Evolutionary conservation across 768 basidiomycete species (phyloP).

Genomic region (Pisolithus albus): DNA sequence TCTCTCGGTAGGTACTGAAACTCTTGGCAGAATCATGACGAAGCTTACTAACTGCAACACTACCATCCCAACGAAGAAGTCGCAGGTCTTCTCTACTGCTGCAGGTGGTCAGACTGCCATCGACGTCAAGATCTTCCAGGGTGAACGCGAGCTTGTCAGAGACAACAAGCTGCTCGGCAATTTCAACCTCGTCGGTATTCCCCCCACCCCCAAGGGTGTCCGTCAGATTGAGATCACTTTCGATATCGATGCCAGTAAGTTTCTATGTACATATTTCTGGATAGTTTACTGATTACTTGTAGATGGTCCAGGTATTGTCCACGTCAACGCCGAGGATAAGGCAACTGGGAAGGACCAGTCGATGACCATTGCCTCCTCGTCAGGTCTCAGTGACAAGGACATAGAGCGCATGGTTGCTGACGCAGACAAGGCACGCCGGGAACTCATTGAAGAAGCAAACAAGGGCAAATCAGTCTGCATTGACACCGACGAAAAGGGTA

Average conservation of each 20-base stretch:
- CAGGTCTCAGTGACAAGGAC: conserved; percentile 84
- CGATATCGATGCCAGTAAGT: conserved; percentile 82
- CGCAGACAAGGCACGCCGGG: conserved; percentile 57
- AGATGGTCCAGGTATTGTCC: conserved; percentile 97
- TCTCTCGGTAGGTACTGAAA: conserved; percentile 92
- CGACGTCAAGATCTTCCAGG: conserved; percentile 72
- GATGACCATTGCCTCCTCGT: conserved; percentile 97
- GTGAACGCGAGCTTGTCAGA: conserved; percentile 94
- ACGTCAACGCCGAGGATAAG: conserved; percentile 94
- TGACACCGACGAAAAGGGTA: no score
- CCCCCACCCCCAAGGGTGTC: no score
- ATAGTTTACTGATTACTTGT: conserved; percentile 1
- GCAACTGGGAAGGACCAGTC: conserved; percentile 87
- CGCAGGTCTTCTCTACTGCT: conserved; percentile 77
- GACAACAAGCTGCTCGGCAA: conserved; percentile 98
- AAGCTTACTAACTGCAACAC: conserved; percentile 97
- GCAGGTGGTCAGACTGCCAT: conserved; percentile 93
- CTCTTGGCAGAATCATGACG: conserved; percentile 94
- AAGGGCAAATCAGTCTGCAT: no score
- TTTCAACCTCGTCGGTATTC: conserved; percentile 66
- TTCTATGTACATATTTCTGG: not conserved
- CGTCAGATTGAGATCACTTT: conserved; percentile 68
- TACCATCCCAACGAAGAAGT: conserved; percentile 95
- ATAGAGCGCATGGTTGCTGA: conserved; percentile 89
- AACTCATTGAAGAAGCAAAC: no score